A percentile compares a stretch with the other conserved stretches of the same genome.
These are phyloP conservation scores for Bocquillonia castaneifolia DNA, from an alignment of 441 rosid genomes.

Conservation along the genomic window DNA sequence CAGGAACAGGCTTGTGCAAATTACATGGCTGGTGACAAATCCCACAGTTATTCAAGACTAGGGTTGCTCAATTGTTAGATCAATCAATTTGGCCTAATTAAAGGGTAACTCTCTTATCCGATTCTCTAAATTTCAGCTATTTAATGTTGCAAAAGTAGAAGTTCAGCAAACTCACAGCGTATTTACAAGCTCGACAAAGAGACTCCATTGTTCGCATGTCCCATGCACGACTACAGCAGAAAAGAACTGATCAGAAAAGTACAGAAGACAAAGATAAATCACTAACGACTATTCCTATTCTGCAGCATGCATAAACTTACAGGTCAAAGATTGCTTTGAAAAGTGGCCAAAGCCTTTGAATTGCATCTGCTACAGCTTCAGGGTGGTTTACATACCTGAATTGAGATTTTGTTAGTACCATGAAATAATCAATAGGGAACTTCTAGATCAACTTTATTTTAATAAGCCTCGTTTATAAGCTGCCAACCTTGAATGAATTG, in stretches of 20 bases:
- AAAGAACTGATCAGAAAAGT: constrained; percentile 24
- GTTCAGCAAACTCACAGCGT: constrained; percentile 70
- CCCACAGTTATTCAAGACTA: neutral
- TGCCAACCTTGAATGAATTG: neutral
- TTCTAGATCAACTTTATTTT: neutral
- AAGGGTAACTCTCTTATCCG: constrained; percentile 1
- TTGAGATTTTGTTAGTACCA: constrained; percentile 26
- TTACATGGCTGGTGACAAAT: neutral
- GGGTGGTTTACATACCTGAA: constrained; percentile 92
- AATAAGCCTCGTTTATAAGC: neutral
- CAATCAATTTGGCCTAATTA: neutral
- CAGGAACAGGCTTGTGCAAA: neutral
- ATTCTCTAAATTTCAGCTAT: constrained; percentile 14
- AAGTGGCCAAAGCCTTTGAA: constrained; percentile 89
- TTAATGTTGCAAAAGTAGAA: constrained; percentile 12
- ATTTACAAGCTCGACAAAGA: constrained; percentile 98
- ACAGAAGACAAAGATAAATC: constrained; percentile 10
- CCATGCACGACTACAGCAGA: constrained; percentile 90
- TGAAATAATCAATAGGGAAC: constrained; percentile 8
- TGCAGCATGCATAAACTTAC: constrained; percentile 44
- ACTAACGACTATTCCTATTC: constrained; percentile 2
- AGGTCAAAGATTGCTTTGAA: constrained; percentile 83
- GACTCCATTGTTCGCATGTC: constrained; percentile 99
- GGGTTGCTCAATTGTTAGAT: constrained; percentile 13
- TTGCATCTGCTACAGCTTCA: constrained; percentile 94